Percentiles rank a stretch among this genome's conserved stretches.
Conservation (phyloP, 1,284 basidiomycete genomes). For the Sparassis latifolia region DNA sequence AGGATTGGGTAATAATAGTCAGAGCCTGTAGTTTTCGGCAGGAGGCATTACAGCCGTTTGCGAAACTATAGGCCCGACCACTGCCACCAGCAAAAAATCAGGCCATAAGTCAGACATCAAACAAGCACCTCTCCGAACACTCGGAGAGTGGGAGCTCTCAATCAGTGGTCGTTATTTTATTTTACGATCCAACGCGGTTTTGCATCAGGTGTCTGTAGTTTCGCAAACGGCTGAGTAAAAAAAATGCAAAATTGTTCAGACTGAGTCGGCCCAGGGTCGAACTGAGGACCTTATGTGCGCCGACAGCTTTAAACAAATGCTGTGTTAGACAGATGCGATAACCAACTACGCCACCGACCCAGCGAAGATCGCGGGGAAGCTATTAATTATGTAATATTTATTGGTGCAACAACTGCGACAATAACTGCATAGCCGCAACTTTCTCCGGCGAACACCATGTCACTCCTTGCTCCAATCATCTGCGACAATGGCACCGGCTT, state of each 20-base stretch:
- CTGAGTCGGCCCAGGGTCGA: constrained; percentile 18
- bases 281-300: constrained; percentile 16
- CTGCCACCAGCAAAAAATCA: no score
- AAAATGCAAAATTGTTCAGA: not conserved
- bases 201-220: not conserved
- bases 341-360: constrained; percentile 65
- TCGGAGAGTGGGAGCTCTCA: not conserved
- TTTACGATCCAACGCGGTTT: not conserved
- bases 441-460: constrained; percentile 40
- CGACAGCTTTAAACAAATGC: no score
- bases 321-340: constrained; percentile 68
- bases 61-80: no score
- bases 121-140: not conserved
- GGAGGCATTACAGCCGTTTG: no score
- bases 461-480: constrained; percentile 82
- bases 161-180: not conserved
- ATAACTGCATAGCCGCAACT: no score
- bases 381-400: no score
- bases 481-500: constrained; percentile 98
- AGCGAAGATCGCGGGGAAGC: no score
- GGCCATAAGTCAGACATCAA: not conserved
- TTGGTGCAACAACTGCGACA: no score
- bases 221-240: not conserved
- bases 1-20: not conserved
- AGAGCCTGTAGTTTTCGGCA: not conserved